Conservation (phyloP, 345 rosid genomes). For the Angophora floribunda region DNA sequence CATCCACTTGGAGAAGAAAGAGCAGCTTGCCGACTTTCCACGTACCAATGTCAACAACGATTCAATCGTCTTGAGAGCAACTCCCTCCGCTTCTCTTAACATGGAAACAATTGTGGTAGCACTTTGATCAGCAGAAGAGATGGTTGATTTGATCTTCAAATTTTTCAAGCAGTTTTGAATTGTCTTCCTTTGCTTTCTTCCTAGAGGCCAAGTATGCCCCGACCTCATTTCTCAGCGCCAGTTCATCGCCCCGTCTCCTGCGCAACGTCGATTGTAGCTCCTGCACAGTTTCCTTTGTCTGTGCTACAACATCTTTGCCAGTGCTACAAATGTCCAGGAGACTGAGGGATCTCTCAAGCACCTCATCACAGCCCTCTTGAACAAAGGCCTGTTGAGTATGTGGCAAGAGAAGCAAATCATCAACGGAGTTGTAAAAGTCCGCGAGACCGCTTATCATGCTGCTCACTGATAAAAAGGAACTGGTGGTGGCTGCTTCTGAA, state of each 20-base stretch:
- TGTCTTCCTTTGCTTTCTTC: constrained; percentile 9
- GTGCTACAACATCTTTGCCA: constrained; percentile 18
- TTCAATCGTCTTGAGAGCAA: not conserved
- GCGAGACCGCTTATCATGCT: constrained; percentile 13
- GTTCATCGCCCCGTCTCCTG: not conserved
- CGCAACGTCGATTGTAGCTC: constrained; percentile 24
- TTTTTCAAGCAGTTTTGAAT: constrained; percentile 8
- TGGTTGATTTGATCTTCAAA: constrained; percentile 1
- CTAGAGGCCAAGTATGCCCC: constrained; percentile 14
- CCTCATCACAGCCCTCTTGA: constrained; percentile 17
- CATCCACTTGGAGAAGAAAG: not conserved
- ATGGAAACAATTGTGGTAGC: not conserved
- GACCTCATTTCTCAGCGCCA: not conserved
- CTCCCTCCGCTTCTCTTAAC: not conserved
- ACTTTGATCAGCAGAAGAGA: not conserved
- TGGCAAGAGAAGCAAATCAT: constrained; percentile 14
- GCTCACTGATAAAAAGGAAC: not conserved
- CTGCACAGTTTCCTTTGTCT: constrained; percentile 11
- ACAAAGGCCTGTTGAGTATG: constrained; percentile 5
- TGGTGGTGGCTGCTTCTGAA: not conserved
- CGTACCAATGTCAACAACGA: not conserved
- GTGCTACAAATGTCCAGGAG: constrained; percentile 22
- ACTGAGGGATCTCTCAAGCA: constrained; percentile 24
- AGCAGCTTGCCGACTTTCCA: not conserved
- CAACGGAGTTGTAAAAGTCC: constrained; percentile 17